phyloP scores from a whole-genome alignment of 2,329 filamentous ascomycete genomes.

The Colletotrichum euphorbiae region DNA sequence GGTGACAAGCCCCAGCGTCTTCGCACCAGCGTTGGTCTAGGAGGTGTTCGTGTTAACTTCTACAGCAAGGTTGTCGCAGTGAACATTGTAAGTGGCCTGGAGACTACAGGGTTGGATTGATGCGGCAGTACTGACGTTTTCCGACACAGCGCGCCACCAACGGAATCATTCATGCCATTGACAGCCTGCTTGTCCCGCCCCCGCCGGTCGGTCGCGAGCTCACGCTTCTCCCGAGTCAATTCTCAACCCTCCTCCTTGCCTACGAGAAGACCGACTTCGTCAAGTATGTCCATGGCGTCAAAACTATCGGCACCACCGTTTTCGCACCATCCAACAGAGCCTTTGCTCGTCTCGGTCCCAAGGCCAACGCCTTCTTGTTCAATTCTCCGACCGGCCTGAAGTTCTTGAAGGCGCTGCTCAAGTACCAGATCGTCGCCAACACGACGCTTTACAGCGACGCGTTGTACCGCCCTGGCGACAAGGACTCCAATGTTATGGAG shows the following conservation, averaged over 20 bases:
- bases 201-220: conserved; percentile 65
- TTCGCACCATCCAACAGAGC: conserved; percentile 86
- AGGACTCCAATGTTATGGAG: conserved; percentile 51
- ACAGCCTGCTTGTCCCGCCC: conserved; percentile 81
- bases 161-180: conserved; percentile 83
- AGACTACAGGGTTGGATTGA: not conserved
- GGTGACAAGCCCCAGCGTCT: conserved; percentile 78
- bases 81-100: conserved; percentile 69
- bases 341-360: conserved; percentile 79
- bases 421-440: conserved; percentile 82
- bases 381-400: conserved; percentile 74
- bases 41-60: conserved; percentile 80
- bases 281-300: conserved; percentile 66
- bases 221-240: conserved; percentile 77
- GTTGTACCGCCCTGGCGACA: conserved; percentile 67
- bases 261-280: conserved; percentile 80
- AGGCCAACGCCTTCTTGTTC: conserved; percentile 87
- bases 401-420: conserved; percentile 81
- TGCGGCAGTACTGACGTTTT: not conserved
- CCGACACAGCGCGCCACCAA: conserved; percentile 71
- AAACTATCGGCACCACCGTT: conserved; percentile 75
- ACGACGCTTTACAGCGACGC: conserved; percentile 87
- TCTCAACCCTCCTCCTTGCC: conserved; percentile 82
- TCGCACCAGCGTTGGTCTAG: conserved; percentile 70
- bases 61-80: conserved; percentile 76